Conservation (phyloP, 257 asterid genomes). For the Scutellaria minor region DNA sequence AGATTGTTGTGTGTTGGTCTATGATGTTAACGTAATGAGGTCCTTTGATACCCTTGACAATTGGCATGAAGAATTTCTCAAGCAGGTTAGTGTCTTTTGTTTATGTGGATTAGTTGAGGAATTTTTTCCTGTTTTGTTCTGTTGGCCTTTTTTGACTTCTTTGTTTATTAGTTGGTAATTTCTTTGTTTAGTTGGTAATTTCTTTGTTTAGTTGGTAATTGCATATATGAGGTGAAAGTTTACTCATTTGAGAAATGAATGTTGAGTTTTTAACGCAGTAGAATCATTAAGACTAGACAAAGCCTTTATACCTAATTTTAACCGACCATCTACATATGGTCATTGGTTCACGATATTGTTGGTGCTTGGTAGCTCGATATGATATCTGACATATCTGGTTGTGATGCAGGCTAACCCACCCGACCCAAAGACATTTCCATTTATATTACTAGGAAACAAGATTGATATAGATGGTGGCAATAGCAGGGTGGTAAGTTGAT, state of each 20-base stretch:
- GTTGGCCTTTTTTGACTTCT: neutral
- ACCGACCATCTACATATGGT: neutral
- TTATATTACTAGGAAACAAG: conserved; percentile 94
- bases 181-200: neutral
- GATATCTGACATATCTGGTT: conserved; percentile 35
- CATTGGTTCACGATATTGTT: neutral
- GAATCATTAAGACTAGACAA: neutral
- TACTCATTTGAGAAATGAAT: conserved; percentile 1
- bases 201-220: too few relatives aligned
- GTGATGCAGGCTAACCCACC: conserved; percentile 91
- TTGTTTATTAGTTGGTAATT: neutral
- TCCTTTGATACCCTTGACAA: conserved; percentile 91
- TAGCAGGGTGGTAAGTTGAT: conserved; percentile 87
- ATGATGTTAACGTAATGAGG: conserved; percentile 90
- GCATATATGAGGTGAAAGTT: neutral
- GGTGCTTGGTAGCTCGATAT: neutral
- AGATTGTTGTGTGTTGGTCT: conserved; percentile 90
- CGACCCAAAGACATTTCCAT: conserved; percentile 89
- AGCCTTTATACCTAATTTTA: neutral
- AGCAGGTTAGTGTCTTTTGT: conserved; percentile 62
- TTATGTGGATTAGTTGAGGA: conserved; percentile 9
- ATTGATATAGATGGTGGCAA: conserved; percentile 97
- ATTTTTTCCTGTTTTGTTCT: neutral
- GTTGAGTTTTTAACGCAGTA: neutral
- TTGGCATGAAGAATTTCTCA: conserved; percentile 98